Base-by-base conservation (phyloP, 495 filamentous ascomycete genomes). In the Aspergillus indologenus region DNA sequence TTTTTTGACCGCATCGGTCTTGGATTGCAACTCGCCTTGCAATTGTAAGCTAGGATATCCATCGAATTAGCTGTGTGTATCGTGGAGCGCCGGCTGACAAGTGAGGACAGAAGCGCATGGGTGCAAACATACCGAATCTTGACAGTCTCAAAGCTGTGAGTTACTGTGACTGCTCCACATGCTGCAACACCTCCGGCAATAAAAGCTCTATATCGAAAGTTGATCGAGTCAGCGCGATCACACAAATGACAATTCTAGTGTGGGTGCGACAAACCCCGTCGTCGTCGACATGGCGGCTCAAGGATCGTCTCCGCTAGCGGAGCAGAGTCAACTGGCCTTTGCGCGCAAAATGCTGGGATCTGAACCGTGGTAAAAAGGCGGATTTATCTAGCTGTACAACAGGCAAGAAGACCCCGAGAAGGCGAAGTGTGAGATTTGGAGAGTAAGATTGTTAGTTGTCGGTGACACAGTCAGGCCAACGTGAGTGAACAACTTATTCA, bases 131-230 rank as follows among this genome's bases (percentile, higher is more conserved):
- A 93, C 89, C 93, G 90, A 70, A 98, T 99, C 85, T 99, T 99
- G 58, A 98, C 91, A 7, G 94, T 98, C 76, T 99, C 94, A 78
- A 98, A 97, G 59, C 91, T 90, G 73, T 99, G 94, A 43, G 94
- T 99, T 48, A 95, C 93, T 4, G 94, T 98, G 53, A 99, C 95
- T 54, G 94, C 94, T 62, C 94, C 94, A 75, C 92, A 96, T 54
- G 95, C 94, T 63, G 94, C 94, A 69, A 98, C 89, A 60, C 94
- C 94, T 71, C 94, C 94, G 23, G 94, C 92, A 62, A 98, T 82
- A 81, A 99, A 99, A 11, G 84, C 82, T 45, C 84, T 86, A 53
- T 29, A 49, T 19, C 7, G 59, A 26, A 56, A 24, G 6, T 19
- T 19, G 14, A 26, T 44, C 5, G 29, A 26, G 51, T 53, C 47